Base-by-base conservation (phyloP, 805 yeast genomes). In the Nakazawaea holstii region DNA sequence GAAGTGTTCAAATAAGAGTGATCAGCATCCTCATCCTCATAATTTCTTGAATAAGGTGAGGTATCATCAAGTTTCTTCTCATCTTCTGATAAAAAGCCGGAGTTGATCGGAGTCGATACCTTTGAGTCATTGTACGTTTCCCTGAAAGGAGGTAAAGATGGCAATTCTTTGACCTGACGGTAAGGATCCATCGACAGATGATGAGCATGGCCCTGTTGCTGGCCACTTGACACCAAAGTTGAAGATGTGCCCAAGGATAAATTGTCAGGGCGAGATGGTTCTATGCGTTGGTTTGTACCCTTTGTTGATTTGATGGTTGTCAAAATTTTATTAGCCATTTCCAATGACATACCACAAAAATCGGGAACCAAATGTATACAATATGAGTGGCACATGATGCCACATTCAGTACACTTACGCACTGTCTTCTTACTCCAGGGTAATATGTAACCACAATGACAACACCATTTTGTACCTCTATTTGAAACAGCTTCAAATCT, bases 331-430 rank as follows among this genome's bases (percentile, higher is more conserved):
- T 89, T 90, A 3, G 97, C 98, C 77, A 86, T 87, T 60, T 89
- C 97, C 91, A 94, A 89, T 2, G 96, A 78, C 96, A 94, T 92
- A 49, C 99, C 99, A 73, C 99, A 94, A 65, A 94, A 88, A 63
- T 94, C 98, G 1, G 99, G 99, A 20, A 94, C 98, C 58, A 91
- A 72, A 59, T 90, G 97, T 10, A 92, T 84, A 70, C 99, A 94
- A 39, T 82, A 81, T 3, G 94, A 78, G 61, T 94, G 99, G 59
- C 96, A 92, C 84, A 92, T 88, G 17, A 90, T 80, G 29, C 95
- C 95, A 80, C 99, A 94, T 55, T 87, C 94, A 4, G 85, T 71
- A 74, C 99, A 92, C 64, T 89, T 94, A 44, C 97, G 77, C 9
- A 91, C 95, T 57, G 87, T 90, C 65, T 89, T 90, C 59, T 84